Percentiles rank a stretch among this genome's conserved stretches.
These are phyloP conservation scores for Coemansia sp. DNA, from an alignment of 192 early-diverging fungal species.

Conservation along the genomic window DNA sequence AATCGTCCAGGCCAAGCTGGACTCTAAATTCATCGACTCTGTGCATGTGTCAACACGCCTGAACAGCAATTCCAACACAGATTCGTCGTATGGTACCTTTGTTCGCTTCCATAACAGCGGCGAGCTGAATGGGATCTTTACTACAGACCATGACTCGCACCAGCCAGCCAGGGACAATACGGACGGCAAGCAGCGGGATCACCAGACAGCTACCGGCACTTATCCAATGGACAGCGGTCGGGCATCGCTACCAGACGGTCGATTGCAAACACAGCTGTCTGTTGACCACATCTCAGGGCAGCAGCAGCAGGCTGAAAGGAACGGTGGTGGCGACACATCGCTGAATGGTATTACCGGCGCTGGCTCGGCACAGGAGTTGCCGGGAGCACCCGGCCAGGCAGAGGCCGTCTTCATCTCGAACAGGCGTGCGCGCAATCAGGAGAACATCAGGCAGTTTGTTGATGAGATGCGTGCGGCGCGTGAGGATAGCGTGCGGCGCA, in stretches of 20 bases:
- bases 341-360: neutral
- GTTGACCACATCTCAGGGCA: neutral
- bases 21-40: constrained; percentile 25
- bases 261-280: constrained; percentile 3
- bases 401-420: neutral
- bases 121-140: constrained; percentile 45
- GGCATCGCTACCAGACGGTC: neutral
- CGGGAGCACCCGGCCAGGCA: neutral
- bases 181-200: neutral
- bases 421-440: constrained; percentile 38
- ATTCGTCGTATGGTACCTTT: constrained; percentile 53
- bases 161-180: neutral
- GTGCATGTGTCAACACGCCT: constrained; percentile 48
- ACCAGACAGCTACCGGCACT: neutral
- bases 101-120: constrained; percentile 53
- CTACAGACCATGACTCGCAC: neutral
- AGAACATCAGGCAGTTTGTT: constrained; percentile 40
- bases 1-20: constrained; percentile 41
- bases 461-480: constrained; percentile 35
- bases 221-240: neutral
- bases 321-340: neutral
- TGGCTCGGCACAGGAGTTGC: neutral
- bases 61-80: constrained; percentile 20
- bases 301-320: neutral
- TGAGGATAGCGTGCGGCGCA: constrained; percentile 26